Conservation (phyloP, 306 rosid genomes). For the Glycine latifolia region DNA sequence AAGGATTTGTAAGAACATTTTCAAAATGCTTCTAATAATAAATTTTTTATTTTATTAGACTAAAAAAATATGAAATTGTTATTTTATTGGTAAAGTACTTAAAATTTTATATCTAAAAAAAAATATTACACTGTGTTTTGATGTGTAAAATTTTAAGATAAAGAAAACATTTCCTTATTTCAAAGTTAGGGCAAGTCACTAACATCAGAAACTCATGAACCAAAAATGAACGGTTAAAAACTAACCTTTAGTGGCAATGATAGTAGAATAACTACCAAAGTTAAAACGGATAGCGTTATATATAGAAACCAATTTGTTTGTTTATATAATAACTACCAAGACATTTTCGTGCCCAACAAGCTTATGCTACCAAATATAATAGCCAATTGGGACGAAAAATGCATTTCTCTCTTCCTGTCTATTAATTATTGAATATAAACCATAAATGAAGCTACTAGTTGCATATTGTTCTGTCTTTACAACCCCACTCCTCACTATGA, state of each 20-base stretch:
- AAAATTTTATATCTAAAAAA: no score
- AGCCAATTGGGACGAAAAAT: slow-evolving; percentile 12
- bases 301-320: not conserved
- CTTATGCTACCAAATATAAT: slow-evolving; percentile 8
- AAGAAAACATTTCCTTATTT: not conserved
- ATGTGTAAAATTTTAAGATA: not conserved
- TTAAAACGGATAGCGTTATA: not conserved
- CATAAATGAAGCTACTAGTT: slow-evolving; percentile 34
- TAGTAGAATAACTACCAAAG: not conserved
- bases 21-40: not conserved
- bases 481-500: not conserved
- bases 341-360: slow-evolving; percentile 11
- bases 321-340: not conserved
- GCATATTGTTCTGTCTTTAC: slow-evolving; percentile 6
- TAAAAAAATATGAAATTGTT: not conserved
- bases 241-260: not conserved
- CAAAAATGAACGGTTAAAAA: not conserved
- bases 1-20: not conserved
- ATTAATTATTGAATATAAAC: not conserved
- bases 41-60: not conserved
- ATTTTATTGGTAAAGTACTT: no score
- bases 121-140: not conserved
- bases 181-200: not conserved
- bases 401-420: not conserved
- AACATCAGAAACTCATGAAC: not conserved